Conservation (phyloP, 2,329 filamentous ascomycete genomes). For the Paecilomyces formosus region DNA sequence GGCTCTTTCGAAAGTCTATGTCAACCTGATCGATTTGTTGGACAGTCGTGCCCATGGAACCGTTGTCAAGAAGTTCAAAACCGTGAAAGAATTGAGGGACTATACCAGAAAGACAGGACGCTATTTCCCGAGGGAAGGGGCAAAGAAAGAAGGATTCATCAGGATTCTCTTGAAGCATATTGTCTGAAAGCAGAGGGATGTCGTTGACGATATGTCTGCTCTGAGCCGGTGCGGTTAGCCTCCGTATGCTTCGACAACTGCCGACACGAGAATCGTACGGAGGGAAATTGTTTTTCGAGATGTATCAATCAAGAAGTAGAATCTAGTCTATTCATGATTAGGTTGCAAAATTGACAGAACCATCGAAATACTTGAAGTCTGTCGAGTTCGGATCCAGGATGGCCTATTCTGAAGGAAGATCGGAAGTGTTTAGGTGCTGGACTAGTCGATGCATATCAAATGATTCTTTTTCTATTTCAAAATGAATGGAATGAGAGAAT, state of each 20-base stretch:
- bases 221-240: not conserved
- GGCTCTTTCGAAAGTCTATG: constrained; percentile 14
- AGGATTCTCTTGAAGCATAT: constrained; percentile 11
- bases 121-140: not conserved
- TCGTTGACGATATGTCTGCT: not conserved
- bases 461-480: no score
- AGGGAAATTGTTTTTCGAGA: not conserved
- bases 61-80: constrained; percentile 9
- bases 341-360: no score
- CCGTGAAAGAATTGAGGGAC: constrained; percentile 3
- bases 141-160: constrained; percentile 15
- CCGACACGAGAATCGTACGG: not conserved
- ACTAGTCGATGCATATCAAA: no score
- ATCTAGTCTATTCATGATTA: no score
- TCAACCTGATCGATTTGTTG: constrained; percentile 24
- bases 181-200: not conserved
- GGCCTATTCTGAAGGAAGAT: constrained; percentile 20
- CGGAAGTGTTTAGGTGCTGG: constrained; percentile 28
- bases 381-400: constrained; percentile 22
- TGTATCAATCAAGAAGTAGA: no score
- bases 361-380: no score
- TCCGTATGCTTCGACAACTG: not conserved
- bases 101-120: constrained; percentile 9
- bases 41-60: constrained; percentile 11
- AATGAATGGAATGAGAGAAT: no score